Conservation (phyloP, 2,329 filamentous ascomycete genomes). For the Talaromyces sp. region DNA sequence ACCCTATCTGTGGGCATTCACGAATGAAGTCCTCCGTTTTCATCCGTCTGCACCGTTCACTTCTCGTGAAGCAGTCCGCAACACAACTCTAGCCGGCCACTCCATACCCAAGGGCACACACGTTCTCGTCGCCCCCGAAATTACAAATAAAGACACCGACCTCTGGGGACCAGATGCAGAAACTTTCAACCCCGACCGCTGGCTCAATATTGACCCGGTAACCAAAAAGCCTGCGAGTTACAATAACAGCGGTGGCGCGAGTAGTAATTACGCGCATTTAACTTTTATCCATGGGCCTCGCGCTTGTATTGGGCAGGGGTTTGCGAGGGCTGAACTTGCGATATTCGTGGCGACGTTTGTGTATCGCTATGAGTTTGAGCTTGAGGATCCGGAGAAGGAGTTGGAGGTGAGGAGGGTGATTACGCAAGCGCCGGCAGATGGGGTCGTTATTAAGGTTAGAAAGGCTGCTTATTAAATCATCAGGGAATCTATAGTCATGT, state of each 20-base stretch:
- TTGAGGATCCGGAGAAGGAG: conserved; percentile 60
- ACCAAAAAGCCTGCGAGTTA: conserved; percentile 26
- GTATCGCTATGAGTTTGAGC: conserved; percentile 65
- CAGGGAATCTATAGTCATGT: background rate
- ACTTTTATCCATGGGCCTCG: conserved; percentile 29
- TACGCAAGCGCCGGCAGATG: conserved; percentile 68
- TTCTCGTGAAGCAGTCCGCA: conserved; percentile 59
- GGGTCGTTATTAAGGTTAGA: conserved; percentile 65
- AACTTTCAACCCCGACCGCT: conserved; percentile 75
- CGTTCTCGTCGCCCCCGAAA: conserved; percentile 61
- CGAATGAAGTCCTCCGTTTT: conserved; percentile 71
- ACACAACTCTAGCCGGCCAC: conserved; percentile 64
- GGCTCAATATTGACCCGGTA: conserved; percentile 50
- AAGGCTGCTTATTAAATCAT: conserved; percentile 42
- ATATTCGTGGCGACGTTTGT: conserved; percentile 74
- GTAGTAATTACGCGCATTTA: conserved; percentile 44
- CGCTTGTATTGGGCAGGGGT: conserved; percentile 26
- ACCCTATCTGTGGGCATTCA: conserved; percentile 75
- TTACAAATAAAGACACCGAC: conserved; percentile 63
- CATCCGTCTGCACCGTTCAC: conserved; percentile 69
- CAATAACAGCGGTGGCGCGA: conserved; percentile 64
- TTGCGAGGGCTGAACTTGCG: conserved; percentile 71
- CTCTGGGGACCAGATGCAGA: conserved; percentile 75
- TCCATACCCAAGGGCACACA: conserved; percentile 67
- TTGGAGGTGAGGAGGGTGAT: conserved; percentile 65